Evolutionary conservation across 1,284 basidiomycete species (phyloP).

Genomic region (Tremellales sp.): DNA sequence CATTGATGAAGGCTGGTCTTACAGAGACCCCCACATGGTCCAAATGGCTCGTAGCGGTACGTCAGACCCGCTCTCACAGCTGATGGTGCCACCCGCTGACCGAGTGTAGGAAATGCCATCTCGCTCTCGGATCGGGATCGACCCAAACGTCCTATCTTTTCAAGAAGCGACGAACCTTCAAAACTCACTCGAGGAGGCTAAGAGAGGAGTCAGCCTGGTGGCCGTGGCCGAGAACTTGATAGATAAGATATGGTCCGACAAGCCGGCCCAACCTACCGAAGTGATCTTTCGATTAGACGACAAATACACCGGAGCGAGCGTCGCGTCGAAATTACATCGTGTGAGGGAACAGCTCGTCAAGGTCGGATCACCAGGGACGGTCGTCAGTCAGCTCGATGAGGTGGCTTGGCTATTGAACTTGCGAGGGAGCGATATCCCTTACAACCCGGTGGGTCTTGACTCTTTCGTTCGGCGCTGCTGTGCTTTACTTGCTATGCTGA

Average conservation of each 20-base stretch:
- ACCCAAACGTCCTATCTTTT: constrained; percentile 65
- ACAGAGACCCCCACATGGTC: constrained; percentile 87
- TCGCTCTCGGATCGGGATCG: constrained; percentile 69
- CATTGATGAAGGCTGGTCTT: constrained; percentile 83
- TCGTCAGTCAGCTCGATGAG: constrained; percentile 80
- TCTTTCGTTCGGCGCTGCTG: neutral
- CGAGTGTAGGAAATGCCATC: constrained; percentile 58
- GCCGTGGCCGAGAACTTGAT: constrained; percentile 69
- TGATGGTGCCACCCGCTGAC: constrained; percentile 1
- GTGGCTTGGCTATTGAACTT: constrained; percentile 94
- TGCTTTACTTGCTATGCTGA: neutral
- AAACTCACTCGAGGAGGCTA: constrained; percentile 10
- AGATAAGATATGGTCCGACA: constrained; percentile 69
- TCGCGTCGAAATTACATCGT: constrained; percentile 62
- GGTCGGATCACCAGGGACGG: constrained; percentile 63
- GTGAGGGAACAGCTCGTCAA: constrained; percentile 64
- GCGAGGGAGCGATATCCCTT: constrained; percentile 86
- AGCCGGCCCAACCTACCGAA: constrained; percentile 68
- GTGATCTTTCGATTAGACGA: constrained; percentile 66
- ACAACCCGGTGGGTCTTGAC: constrained; percentile 73
- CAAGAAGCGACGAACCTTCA: constrained; percentile 53
- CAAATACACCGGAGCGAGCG: constrained; percentile 60
- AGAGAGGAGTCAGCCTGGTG: constrained; percentile 52
- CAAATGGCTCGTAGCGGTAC: constrained; percentile 70
- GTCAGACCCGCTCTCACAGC: neutral